Conservation (phyloP, 2,329 filamentous ascomycete species). For the Trichoderma sp. region DNA sequence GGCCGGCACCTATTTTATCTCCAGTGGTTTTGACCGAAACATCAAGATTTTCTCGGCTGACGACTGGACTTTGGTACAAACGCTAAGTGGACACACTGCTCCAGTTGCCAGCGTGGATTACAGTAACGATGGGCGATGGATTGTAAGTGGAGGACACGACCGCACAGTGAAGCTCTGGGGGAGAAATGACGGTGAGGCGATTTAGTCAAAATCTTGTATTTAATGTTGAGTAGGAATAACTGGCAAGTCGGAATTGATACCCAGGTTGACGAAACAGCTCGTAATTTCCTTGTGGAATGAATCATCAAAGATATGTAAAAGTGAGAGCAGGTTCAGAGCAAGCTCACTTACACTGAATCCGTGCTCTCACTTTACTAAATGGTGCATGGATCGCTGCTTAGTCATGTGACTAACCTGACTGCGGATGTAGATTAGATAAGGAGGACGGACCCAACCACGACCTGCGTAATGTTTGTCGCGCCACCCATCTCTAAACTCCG, state of each 20-base stretch:
- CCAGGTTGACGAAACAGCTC: not conserved
- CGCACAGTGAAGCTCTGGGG: conserved; percentile 96
- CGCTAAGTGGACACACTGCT: conserved; percentile 84
- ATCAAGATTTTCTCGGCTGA: conserved; percentile 96
- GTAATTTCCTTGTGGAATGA: not conserved
- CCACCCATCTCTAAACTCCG: not conserved
- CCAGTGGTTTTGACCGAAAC: conserved; percentile 88
- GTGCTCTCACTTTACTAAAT: not conserved
- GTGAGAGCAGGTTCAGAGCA: not conserved
- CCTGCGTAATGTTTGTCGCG: conserved; percentile 1
- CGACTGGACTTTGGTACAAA: conserved; percentile 90
- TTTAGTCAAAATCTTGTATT: conserved; percentile 35
- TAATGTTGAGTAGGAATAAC: conserved; percentile 19
- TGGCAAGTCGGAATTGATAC: conserved; percentile 9
- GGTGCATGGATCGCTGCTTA: not conserved
- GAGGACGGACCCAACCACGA: not conserved
- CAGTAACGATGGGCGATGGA: conserved; percentile 83
- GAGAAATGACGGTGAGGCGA: conserved; percentile 68
- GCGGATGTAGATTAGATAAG: conserved; percentile 30
- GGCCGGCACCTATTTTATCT: conserved; percentile 88
- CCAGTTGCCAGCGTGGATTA: conserved; percentile 91
- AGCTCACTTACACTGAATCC: not conserved
- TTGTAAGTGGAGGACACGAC: conserved; percentile 92
- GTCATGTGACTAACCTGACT: conserved; percentile 25
- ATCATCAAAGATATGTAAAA: not conserved